Percentiles rank a stretch among this genome's conserved stretches.
phyloP scores from a whole-genome alignment of 345 rosid genomes.

The Streptanthus diversifolius region DNA sequence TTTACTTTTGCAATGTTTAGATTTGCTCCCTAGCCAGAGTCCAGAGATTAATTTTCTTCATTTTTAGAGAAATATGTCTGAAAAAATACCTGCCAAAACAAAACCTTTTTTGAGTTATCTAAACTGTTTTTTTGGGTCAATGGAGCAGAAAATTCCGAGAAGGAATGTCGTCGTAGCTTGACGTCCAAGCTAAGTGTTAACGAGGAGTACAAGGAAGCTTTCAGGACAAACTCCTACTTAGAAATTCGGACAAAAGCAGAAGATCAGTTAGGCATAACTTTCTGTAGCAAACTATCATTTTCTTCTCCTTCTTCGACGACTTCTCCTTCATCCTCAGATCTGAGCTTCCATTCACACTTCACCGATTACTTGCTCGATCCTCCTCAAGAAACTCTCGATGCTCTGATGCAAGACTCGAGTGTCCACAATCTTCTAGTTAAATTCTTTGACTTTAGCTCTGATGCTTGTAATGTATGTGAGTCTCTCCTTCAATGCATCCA shows the following conservation, averaged over 20 bases:
- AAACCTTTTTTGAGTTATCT: background rate
- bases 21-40: background rate
- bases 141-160: slow-evolving; percentile 40
- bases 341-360: slow-evolving; percentile 38
- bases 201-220: slow-evolving; percentile 82
- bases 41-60: background rate
- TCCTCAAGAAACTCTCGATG: slow-evolving; percentile 42
- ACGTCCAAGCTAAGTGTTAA: slow-evolving; percentile 47
- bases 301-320: slow-evolving; percentile 21
- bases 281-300: slow-evolving; percentile 31
- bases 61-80: background rate
- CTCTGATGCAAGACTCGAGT: slow-evolving; percentile 36
- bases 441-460: slow-evolving; percentile 52
- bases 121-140: slow-evolving; percentile 21
- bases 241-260: slow-evolving; percentile 65
- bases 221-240: slow-evolving; percentile 70
- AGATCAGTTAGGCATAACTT: slow-evolving; percentile 35
- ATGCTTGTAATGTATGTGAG: slow-evolving; percentile 58
- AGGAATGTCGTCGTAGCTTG: slow-evolving; percentile 35
- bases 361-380: slow-evolving; percentile 63
- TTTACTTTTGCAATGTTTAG: background rate
- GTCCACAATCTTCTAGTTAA: slow-evolving; percentile 45
- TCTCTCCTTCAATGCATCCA: slow-evolving; percentile 57
- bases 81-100: background rate
- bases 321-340: slow-evolving; percentile 37